phyloP scores from a whole-genome alignment of 306 rosid genomes.

The Ormosia semicastrata region DNA sequence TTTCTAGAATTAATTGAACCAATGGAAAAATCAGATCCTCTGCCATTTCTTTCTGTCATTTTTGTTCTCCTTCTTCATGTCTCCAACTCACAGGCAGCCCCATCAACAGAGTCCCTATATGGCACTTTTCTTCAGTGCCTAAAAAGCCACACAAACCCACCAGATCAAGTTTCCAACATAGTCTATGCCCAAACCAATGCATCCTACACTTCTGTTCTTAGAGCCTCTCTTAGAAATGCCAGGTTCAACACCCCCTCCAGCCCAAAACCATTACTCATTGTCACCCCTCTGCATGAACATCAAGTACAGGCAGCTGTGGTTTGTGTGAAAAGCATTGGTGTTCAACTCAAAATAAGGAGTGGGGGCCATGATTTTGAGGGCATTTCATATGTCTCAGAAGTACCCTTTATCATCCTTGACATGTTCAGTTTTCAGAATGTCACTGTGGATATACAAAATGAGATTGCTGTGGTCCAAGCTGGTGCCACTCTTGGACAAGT shows the following conservation, averaged over 20 bases:
- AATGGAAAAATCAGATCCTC: constrained; percentile 18
- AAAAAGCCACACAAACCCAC: constrained; percentile 18
- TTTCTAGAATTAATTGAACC: neutral
- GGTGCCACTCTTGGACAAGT: constrained; percentile 64
- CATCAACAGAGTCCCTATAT: constrained; percentile 25
- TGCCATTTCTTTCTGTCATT: neutral
- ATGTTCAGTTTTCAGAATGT: constrained; percentile 45
- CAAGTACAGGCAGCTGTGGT: constrained; percentile 41
- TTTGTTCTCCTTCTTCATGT: constrained; percentile 24
- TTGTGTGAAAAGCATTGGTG: constrained; percentile 35
- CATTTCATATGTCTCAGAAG: constrained; percentile 41
- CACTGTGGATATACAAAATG: constrained; percentile 33
- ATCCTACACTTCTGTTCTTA: constrained; percentile 39
- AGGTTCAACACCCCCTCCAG: constrained; percentile 37
- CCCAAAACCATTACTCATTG: constrained; percentile 44
- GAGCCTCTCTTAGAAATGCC: constrained; percentile 37
- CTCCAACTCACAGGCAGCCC: constrained; percentile 17
- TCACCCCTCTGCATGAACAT: constrained; percentile 39
- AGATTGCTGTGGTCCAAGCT: constrained; percentile 45
- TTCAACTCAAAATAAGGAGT: constrained; percentile 58
- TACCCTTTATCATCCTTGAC: constrained; percentile 51
- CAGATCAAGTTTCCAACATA: constrained; percentile 27
- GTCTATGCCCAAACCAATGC: constrained; percentile 34
- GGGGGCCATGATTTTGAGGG: constrained; percentile 82
- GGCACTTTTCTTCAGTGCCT: constrained; percentile 42